phyloP scores from a whole-genome alignment of 768 basidiomycete genomes.

The Fomitopsis serialis region DNA sequence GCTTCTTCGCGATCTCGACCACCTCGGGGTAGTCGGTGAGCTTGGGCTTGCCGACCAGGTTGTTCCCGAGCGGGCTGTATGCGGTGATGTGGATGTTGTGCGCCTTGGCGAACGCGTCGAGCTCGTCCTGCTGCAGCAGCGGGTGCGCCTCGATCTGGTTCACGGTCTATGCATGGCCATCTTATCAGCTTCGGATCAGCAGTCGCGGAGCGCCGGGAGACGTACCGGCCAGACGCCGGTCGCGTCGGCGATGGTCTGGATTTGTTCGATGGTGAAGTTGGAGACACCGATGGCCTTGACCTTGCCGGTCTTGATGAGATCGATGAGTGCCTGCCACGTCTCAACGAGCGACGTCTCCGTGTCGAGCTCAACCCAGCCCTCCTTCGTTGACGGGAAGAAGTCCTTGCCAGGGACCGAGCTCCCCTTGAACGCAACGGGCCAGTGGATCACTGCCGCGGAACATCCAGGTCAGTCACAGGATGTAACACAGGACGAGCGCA shows the following conservation, averaged over 20 bases:
- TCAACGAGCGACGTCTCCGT: conserved; percentile 57
- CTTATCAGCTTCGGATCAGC: not conserved
- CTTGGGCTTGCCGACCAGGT: conserved; percentile 55
- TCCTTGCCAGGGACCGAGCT: conserved; percentile 38
- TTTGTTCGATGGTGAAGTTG: conserved; percentile 66
- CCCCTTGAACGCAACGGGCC: conserved; percentile 61
- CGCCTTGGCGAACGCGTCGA: conserved; percentile 62
- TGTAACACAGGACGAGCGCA: too few species aligned
- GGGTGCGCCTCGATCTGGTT: conserved; percentile 89
- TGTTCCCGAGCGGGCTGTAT: conserved; percentile 76
- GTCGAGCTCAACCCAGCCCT: conserved; percentile 49
- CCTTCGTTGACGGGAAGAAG: conserved; percentile 45
- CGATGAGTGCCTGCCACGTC: conserved; percentile 80
- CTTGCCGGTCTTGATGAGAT: conserved; percentile 63
- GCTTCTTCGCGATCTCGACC: conserved; percentile 53
- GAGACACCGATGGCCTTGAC: conserved; percentile 75
- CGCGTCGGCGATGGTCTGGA: conserved; percentile 62
- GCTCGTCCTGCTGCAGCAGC: conserved; percentile 67
- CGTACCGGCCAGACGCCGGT: conserved; percentile 70
- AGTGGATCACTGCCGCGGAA: conserved; percentile 57
- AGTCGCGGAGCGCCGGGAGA: not conserved
- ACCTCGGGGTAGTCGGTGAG: conserved; percentile 65
- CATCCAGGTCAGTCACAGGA: too few species aligned
- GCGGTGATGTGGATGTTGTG: conserved; percentile 70
- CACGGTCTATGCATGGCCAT: conserved; percentile 32